These are phyloP conservation scores for Sapria himalayana DNA, from an alignment of 345 rosid genomes.

Conservation along the genomic window DNA sequence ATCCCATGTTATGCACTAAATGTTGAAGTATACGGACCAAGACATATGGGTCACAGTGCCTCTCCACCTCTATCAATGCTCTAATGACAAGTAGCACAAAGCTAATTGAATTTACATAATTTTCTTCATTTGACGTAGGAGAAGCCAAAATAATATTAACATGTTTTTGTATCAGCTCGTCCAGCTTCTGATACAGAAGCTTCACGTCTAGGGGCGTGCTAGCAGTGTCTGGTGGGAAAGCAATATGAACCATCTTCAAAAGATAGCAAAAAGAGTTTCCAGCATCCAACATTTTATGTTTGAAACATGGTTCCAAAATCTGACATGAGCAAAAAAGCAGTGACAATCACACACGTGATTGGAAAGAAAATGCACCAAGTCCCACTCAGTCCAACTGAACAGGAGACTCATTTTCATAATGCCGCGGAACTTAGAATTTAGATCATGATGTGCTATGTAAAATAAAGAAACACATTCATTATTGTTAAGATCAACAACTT, in stretches of 20 bases:
- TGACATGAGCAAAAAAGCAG: slow-evolving; percentile 15
- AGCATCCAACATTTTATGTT: slow-evolving; percentile 80
- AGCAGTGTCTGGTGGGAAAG: slow-evolving; percentile 67
- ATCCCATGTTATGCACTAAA: slow-evolving; percentile 81
- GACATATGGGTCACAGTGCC: slow-evolving; percentile 47
- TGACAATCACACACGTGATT: not conserved
- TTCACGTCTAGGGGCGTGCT: slow-evolving; percentile 57
- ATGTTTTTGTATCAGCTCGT: slow-evolving; percentile 79
- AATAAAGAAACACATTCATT: too few relatives aligned
- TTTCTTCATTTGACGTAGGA: slow-evolving; percentile 61
- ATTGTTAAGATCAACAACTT: too few relatives aligned
- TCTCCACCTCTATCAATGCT: slow-evolving; percentile 81
- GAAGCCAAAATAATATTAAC: slow-evolving; percentile 42
- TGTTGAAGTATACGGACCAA: slow-evolving; percentile 82
- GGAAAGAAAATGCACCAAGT: too few relatives aligned
- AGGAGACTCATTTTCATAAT: too few relatives aligned
- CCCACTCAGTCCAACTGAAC: too few relatives aligned
- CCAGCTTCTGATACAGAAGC: slow-evolving; percentile 63
- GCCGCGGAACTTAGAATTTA: too few relatives aligned
- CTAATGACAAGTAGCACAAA: slow-evolving; percentile 82
- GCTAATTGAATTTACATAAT: slow-evolving; percentile 46
- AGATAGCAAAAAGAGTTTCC: slow-evolving; percentile 87
- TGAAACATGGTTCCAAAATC: slow-evolving; percentile 97
- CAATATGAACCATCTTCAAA: slow-evolving; percentile 80
- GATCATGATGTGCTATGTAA: too few relatives aligned